These are phyloP conservation scores for Leptomonas seymouri DNA, from an alignment of 208 protist species.

Conservation along the genomic window DNA sequence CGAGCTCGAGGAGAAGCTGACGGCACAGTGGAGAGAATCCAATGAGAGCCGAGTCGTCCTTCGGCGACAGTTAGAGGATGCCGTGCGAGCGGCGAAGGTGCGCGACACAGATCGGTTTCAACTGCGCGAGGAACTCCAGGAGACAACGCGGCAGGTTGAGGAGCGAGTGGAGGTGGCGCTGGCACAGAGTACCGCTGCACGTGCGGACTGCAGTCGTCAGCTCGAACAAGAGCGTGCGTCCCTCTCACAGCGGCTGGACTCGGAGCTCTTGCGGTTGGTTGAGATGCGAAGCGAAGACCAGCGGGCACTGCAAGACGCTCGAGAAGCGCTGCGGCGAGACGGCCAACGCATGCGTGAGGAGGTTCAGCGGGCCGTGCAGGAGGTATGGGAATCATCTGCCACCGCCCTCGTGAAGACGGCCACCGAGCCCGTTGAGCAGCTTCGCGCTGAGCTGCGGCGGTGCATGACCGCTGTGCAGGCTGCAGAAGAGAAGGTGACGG, in stretches of 20 bases:
- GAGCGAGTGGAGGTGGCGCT: slow-evolving; percentile 48
- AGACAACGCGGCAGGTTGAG: slow-evolving; percentile 40
- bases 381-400: slow-evolving; percentile 51
- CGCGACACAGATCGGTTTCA: slow-evolving; percentile 59
- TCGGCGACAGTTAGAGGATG: slow-evolving; percentile 59
- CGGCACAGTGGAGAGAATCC: slow-evolving; percentile 38
- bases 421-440: slow-evolving; percentile 45
- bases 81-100: slow-evolving; percentile 39
- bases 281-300: slow-evolving; percentile 76
- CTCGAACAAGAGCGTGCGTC: slow-evolving; percentile 63
- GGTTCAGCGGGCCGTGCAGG: slow-evolving; percentile 53
- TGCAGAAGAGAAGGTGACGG: slow-evolving; percentile 56
- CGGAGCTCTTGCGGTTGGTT: slow-evolving; percentile 64
- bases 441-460: slow-evolving; percentile 41
- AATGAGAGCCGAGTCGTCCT: slow-evolving; percentile 40
- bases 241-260: slow-evolving; percentile 66
- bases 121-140: slow-evolving; percentile 69
- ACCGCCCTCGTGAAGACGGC: slow-evolving; percentile 45
- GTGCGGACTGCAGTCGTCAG: slow-evolving; percentile 57
- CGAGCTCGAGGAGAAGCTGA: slow-evolving; percentile 46
- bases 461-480: slow-evolving; percentile 34
- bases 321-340: slow-evolving; percentile 45
- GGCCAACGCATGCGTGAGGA: slow-evolving; percentile 18
- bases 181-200: slow-evolving; percentile 47
- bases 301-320: slow-evolving; percentile 44